Evolutionary conservation across 768 basidiomycete genomes (phyloP), one percentile per base, ranked within the genome.

Genomic region (Amanita subjunquillea): DNA sequence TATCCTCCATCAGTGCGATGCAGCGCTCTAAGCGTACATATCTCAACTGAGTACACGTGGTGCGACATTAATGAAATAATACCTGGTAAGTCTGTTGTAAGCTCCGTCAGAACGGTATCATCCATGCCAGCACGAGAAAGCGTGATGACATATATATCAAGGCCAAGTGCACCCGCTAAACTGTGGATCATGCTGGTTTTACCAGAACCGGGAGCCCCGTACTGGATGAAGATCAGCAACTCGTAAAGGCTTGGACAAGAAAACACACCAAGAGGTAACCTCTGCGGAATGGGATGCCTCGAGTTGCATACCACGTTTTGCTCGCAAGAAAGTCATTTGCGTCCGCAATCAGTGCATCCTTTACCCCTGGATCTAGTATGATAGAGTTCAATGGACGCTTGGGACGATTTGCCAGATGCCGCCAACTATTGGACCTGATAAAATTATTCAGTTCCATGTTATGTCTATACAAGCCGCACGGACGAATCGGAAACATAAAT

Each of bases 1-100:
- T 83, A 62, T 91, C 89, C 63, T 91, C 87, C 79, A 91, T 87
- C 34, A 91, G 71, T 4, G 82, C 79, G 51, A 91, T 83, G 59
- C 83, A 87, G 57, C 73, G 72, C 53, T 80, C 72, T 72, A 51
- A 10, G 8, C 27, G 44, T 51, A 38, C 25, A 40, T 29, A 12
- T 34, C 30, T 6, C 17, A 15, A 34, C 56, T 56, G 13, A 17
- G 53, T 36, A 8, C 52, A 38, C 2, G 52, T 48, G 3, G 57
- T 8, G 8, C 12, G 3, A 36, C 27, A 5, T 3, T 44, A 13
- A 39, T 27, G 22, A 23, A 38, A 64, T 57, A 45, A 34, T 56
- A 70, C 71, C 73, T n/a, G 88, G 87, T 2, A 89, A 32, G 7
- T 64, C 66, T 8, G 74, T 69, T 51, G 84, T 72, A 48, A 85